A percentile compares a stretch with the other conserved stretches of the same genome.
These are phyloP conservation scores for Tetraselmis striata DNA, from an alignment of 139 green algal genomes.

Conservation along the genomic window DNA sequence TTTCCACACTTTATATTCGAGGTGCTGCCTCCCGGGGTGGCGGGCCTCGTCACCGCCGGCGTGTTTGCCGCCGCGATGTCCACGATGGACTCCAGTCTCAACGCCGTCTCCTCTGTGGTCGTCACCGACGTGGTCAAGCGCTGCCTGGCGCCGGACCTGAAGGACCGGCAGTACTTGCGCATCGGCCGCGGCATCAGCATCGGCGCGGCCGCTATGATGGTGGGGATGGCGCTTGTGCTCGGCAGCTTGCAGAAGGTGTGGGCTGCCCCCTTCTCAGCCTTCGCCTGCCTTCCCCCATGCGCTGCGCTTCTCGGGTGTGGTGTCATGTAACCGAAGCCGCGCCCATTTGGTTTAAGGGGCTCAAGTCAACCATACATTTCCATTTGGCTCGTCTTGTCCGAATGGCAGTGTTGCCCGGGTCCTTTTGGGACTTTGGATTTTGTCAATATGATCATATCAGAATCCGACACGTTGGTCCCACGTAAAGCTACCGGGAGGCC, in stretches of 20 bases:
- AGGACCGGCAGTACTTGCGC: constrained; percentile 7
- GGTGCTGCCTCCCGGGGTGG: constrained; percentile 15
- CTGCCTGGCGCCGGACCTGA: constrained; percentile 3
- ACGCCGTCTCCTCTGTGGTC: constrained; percentile 14
- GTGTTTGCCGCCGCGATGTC: constrained; percentile 18
- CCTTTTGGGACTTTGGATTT: too few relatives aligned
- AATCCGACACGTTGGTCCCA: too few relatives aligned
- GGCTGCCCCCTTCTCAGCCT: too few relatives aligned
- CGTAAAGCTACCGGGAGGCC: too few relatives aligned
- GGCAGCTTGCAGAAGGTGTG: neutral
- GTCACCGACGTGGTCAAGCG: constrained; percentile 13
- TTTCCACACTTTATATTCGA: constrained; percentile 16
- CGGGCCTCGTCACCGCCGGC: constrained; percentile 13
- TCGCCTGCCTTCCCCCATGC: too few relatives aligned
- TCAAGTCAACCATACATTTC: too few relatives aligned
- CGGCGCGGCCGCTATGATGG: neutral
- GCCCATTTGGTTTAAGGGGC: too few relatives aligned
- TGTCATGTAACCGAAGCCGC: too few relatives aligned
- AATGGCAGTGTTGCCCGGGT: too few relatives aligned
- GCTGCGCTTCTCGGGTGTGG: too few relatives aligned
- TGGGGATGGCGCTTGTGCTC: neutral
- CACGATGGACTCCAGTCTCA: constrained; percentile 14
- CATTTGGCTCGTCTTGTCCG: too few relatives aligned
- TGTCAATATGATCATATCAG: too few relatives aligned
- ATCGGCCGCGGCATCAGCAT: constrained; percentile 2